Evolutionary conservation across 2,329 filamentous ascomycete species (phyloP).

Genomic region (Teratosphaeriaceae sp.): DNA sequence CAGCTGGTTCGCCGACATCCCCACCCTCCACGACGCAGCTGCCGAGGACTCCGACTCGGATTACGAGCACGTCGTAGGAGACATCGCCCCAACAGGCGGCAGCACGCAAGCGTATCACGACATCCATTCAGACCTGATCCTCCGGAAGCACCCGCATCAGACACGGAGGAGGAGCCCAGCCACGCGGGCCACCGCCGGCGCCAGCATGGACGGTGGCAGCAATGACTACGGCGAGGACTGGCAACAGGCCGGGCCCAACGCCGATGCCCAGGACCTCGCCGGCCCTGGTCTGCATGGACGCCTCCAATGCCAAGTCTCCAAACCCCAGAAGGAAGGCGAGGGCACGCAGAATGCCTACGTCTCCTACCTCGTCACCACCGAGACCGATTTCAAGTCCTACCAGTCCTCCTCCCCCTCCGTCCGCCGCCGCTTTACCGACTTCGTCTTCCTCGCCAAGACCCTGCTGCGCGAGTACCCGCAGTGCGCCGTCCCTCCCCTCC

Average conservation of each 20-base stretch:
- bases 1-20: background rate
- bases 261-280: conserved; percentile 52
- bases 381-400: conserved; percentile 91
- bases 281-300: conserved; percentile 63
- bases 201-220: conserved; percentile 36
- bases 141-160: background rate
- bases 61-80: background rate
- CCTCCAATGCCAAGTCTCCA: conserved; percentile 75
- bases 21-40: background rate
- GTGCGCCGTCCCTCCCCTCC: conserved; percentile 86
- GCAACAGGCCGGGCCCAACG: conserved; percentile 47
- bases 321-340: conserved; percentile 89
- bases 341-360: conserved; percentile 96
- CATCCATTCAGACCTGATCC: background rate
- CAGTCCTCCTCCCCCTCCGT: conserved; percentile 72
- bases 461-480: conserved; percentile 82
- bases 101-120: background rate
- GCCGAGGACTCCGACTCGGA: background rate
- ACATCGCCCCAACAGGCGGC: conserved; percentile 2
- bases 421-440: conserved; percentile 93
- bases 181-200: background rate
- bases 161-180: background rate
- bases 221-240: conserved; percentile 79
- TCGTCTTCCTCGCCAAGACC: conserved; percentile 91
- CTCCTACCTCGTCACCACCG: conserved; percentile 87